Percentiles rank a stretch among this genome's conserved stretches.
phyloP scores from a whole-genome alignment of 768 basidiomycete species.

The Xanthoconium purpureum region DNA sequence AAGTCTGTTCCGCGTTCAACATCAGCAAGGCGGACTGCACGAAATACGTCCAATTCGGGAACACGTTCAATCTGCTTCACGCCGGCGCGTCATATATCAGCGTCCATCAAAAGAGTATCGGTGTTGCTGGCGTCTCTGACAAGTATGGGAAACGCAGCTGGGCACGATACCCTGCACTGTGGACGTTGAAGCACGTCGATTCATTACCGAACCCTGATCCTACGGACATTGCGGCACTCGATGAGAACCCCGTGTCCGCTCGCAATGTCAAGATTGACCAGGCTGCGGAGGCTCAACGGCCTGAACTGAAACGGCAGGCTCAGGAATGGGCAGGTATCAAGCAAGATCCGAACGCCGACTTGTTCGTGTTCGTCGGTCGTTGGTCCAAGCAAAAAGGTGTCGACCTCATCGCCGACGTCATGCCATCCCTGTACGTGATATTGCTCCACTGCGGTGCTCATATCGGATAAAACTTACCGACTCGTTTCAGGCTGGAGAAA shows the following conservation, averaged over 20 bases:
- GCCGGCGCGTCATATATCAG: conserved; percentile 92
- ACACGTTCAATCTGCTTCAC: conserved; percentile 94
- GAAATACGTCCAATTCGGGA: conserved; percentile 97
- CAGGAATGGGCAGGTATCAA: conserved; percentile 95
- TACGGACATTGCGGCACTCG: conserved; percentile 89
- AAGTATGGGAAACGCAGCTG: conserved; percentile 97
- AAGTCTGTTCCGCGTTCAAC: conserved; percentile 97
- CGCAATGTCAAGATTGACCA: conserved; percentile 76
- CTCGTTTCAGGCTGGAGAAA: conserved; percentile 66
- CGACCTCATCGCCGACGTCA: conserved; percentile 94
- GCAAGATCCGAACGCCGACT: conserved; percentile 84
- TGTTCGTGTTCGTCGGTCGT: conserved; percentile 95
- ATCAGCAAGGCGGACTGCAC: conserved; percentile 95
- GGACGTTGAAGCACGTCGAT: conserved; percentile 95
- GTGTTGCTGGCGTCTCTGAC: conserved; percentile 96
- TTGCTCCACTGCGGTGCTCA: background rate
- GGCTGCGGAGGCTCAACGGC: conserved; percentile 83
- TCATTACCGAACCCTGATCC: conserved; percentile 95
- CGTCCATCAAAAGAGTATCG: conserved; percentile 87
- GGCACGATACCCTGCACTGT: conserved; percentile 94
- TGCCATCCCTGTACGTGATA: conserved; percentile 74
- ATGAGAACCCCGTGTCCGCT: conserved; percentile 69
- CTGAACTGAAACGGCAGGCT: conserved; percentile 86
- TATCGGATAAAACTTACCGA: background rate
- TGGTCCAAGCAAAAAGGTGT: conserved; percentile 99